Base-by-base conservation (phyloP, 2,329 filamentous ascomycete genomes). In the Colletotrichum sp. region DNA sequence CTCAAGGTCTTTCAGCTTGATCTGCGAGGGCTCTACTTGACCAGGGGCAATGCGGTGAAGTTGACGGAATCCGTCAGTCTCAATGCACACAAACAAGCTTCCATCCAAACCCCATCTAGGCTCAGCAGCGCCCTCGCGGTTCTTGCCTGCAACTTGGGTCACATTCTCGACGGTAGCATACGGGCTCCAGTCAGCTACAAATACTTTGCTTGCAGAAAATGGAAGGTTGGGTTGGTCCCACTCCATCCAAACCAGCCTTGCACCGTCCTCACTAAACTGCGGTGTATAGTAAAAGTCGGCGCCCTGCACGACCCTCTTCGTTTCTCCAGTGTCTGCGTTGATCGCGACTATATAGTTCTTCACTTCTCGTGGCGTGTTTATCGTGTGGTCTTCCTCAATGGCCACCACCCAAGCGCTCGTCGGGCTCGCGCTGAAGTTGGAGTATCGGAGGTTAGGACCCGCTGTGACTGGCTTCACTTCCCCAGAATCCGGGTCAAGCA, bases 211-310 rank as follows among this genome's bases (percentile, higher is more conserved):
- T 1, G 86, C 85, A 2, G 86, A 86, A 83, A 89, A 91, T 0
- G 89, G 88, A 82, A 91, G 86, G 65, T 89, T 85, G 0, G 89
- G 90, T 77, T 90, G 88, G 21, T 88, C 82, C 90, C 90, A 92
- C 75, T 91, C 87, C 15, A 89, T 82, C 89, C 90, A 91, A n/a
- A 82, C 85, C 30, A 90, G 77, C 66, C 84, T 85, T 8, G 80
- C 83, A 2, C 88, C 88, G 76, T 89, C 85, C 1, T 81, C 84
- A 75, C 85, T 89, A 77, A 88, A 91, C 18, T 85, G 85, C 0
- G 90, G 89, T 26, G 86, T 84, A 26, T 85, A 87, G 79, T 90
- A 91, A 68, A 91, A 91, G 78, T 91, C 90, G 4, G 88, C 86
- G 0, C 86, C 88, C 7, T 83, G 76, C 0, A 85, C 84, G 5